These are phyloP conservation scores for Solioccasus polychromus DNA, from an alignment of 768 basidiomycete species.

Conservation along the genomic window DNA sequence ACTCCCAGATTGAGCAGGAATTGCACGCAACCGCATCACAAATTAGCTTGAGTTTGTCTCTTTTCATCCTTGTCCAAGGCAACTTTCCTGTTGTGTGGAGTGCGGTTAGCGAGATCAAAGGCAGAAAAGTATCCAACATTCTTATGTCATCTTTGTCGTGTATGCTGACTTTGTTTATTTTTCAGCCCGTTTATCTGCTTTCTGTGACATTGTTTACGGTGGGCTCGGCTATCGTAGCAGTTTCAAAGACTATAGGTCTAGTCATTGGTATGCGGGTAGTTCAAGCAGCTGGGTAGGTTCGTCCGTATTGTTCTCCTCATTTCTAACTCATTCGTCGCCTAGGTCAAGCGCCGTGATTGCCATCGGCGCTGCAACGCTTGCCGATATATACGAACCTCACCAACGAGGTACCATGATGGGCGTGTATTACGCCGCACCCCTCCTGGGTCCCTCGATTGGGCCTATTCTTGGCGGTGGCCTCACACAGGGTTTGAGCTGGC, in stretches of 20 bases:
- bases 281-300: slow-evolving; percentile 57
- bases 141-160: not conserved
- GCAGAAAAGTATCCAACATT: slow-evolving; percentile 52
- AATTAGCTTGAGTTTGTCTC: slow-evolving; percentile 67
- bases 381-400: slow-evolving; percentile 74
- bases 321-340: not conserved
- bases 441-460: slow-evolving; percentile 69
- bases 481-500: slow-evolving; percentile 70
- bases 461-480: slow-evolving; percentile 71
- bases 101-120: slow-evolving; percentile 51
- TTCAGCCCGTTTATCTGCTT: slow-evolving; percentile 51
- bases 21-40: slow-evolving; percentile 58
- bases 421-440: slow-evolving; percentile 74
- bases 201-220: slow-evolving; percentile 52
- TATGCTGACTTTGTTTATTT: not conserved
- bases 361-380: slow-evolving; percentile 69
- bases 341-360: slow-evolving; percentile 68
- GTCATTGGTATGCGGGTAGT: slow-evolving; percentile 68
- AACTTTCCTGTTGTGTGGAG: slow-evolving; percentile 37
- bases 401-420: slow-evolving; percentile 82
- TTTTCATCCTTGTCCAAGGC: slow-evolving; percentile 75
- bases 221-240: slow-evolving; percentile 57
- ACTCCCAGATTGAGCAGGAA: slow-evolving; percentile 58
- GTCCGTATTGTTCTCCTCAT: not conserved
- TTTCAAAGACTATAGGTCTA: slow-evolving; percentile 51